Evolutionary conservation across 2,329 filamentous ascomycete species (phyloP), one percentile per base, ranked within the genome.

Genomic region (Trichoderma koningii): DNA sequence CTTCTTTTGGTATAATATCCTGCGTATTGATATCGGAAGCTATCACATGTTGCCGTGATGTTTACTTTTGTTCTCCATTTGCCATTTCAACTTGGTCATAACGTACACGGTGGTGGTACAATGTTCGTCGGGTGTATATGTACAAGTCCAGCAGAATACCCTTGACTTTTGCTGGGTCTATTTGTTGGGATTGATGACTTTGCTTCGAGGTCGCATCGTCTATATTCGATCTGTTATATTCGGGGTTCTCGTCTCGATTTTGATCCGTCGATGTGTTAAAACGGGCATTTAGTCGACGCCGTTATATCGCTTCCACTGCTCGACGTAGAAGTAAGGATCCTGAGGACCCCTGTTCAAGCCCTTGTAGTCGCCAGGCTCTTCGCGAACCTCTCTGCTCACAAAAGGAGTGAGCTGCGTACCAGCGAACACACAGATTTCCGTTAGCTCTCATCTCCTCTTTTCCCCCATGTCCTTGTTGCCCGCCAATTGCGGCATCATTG

Each of bases 331-430:
- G 69, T 82, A 77, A n/a, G 88, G 85, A 72, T 85, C 85, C 69
- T 85, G 80, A 12, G 87, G 85, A 17, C 88, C 87, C 68, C 72
- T 72, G 41, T 82, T 79, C 41, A 79, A 66, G 26, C 81, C 81
- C 69, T 84, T 79, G 74, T 87, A 88, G 66, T 80, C 79, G 55
- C 87, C 87, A 59, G 77, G 79, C 23, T 79, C 74, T 45, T 79
- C 76, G 68, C 81, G 78, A 64, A 92, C 80, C 67, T 83, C 83
- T 56, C 81, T 80, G 65, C 87, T 86, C 59, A 95, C 89, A 71
- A 94, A 96, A 1, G 92, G 92, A 3, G 89, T 92, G 73, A 96
- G 84, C 91, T 95, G 55, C 47, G 34, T 21, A 17, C 26, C 17
- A 15, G n/a, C n/a, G n/a, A n/a, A n/a, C n/a, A n/a, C n/a, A 15